These are phyloP conservation scores for Stachybotrys elegans DNA, from an alignment of 2,329 filamentous ascomycete genomes.

Conservation along the genomic window DNA sequence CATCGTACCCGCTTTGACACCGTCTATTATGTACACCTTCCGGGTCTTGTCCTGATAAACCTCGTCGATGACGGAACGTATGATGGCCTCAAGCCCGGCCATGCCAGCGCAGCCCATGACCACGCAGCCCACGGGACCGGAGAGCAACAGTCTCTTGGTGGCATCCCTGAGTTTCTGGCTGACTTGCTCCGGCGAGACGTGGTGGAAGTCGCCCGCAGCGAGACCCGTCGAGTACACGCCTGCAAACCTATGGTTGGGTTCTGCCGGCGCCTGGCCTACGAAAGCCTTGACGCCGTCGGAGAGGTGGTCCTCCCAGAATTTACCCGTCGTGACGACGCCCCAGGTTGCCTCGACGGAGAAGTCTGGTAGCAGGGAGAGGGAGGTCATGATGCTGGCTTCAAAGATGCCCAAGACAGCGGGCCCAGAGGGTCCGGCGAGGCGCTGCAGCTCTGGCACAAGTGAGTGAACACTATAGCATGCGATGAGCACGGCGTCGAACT, in stretches of 20 bases:
- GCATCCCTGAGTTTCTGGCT: conserved; percentile 62
- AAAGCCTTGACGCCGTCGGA: conserved; percentile 58
- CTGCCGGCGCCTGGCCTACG: conserved; percentile 44
- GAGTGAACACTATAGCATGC: conserved; percentile 87
- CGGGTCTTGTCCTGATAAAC: conserved; percentile 53
- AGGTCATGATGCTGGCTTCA: conserved; percentile 69
- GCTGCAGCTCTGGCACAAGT: conserved; percentile 57
- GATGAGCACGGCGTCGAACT: conserved; percentile 73
- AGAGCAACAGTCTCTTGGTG: conserved; percentile 57
- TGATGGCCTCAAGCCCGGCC: conserved; percentile 75
- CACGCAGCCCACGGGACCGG: conserved; percentile 58
- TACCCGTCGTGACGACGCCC: conserved; percentile 85
- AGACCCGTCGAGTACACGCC: conserved; percentile 81
- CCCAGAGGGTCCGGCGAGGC: conserved; percentile 20
- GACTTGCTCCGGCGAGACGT: conserved; percentile 60
- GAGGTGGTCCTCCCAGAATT: conserved; percentile 75
- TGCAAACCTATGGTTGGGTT: conserved; percentile 52
- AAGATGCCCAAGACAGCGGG: conserved; percentile 63
- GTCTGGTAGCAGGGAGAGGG: conserved; percentile 43
- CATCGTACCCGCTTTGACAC: conserved; percentile 65
- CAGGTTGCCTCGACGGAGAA: conserved; percentile 45
- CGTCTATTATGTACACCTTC: conserved; percentile 68
- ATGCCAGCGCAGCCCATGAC: conserved; percentile 89
- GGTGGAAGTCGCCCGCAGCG: conserved; percentile 74
- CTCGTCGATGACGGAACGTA: conserved; percentile 63